These are phyloP conservation scores for Fusarium torreyae DNA, from an alignment of 2,329 filamentous ascomycete genomes.

Conservation along the genomic window DNA sequence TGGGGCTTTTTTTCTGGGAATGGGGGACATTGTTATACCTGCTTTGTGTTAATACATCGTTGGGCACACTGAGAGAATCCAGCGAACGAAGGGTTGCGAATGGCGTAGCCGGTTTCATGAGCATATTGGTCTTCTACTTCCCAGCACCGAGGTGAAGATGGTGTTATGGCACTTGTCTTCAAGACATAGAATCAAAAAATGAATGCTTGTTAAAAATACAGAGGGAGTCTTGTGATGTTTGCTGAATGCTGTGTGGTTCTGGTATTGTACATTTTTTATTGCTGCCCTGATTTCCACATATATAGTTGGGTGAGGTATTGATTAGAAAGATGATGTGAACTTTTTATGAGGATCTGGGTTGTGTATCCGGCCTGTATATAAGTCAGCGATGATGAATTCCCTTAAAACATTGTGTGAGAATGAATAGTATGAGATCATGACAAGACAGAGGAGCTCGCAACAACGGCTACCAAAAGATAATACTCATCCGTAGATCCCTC, in stretches of 20 bases:
- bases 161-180: conserved; percentile 38
- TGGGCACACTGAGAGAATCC: conserved; percentile 47
- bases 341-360: conserved; percentile 38
- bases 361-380: conserved; percentile 27
- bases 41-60: conserved; percentile 55
- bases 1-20: conserved; percentile 38
- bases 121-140: conserved; percentile 53
- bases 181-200: conserved; percentile 41
- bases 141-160: conserved; percentile 43
- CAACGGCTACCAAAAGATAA: neutral
- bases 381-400: conserved; percentile 10
- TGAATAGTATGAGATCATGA: neutral
- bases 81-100: conserved; percentile 54
- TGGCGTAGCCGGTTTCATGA: conserved; percentile 57
- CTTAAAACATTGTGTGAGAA: too few species aligned
- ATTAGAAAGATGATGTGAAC: conserved; percentile 31
- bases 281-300: neutral
- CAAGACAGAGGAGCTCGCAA: neutral
- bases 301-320: neutral
- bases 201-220: conserved; percentile 38
- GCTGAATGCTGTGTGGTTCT: conserved; percentile 2
- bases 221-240: neutral
- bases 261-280: conserved; percentile 29
- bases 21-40: conserved; percentile 47
- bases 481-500: neutral